Evolutionary conservation across 2,329 filamentous ascomycete genomes (phyloP).

Genomic region (Alternaria rosae): DNA sequence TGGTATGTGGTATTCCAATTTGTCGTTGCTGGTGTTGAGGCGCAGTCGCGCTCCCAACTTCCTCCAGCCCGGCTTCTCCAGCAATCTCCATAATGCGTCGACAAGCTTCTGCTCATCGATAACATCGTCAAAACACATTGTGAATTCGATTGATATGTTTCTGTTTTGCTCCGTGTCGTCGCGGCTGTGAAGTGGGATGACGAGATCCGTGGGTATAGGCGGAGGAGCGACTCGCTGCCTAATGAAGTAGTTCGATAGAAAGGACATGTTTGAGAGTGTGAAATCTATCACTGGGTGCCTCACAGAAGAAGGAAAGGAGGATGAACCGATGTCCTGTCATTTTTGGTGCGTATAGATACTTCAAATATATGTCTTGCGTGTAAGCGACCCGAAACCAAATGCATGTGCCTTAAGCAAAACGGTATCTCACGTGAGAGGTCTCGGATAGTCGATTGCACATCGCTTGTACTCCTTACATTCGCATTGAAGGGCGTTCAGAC

Average conservation of each 20-base stretch:
- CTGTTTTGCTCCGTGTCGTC: slow-evolving; percentile 21
- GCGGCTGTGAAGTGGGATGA: slow-evolving; percentile 26
- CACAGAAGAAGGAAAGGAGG: not conserved
- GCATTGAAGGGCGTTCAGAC: not conserved
- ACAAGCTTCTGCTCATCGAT: slow-evolving; percentile 54
- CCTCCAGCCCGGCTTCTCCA: slow-evolving; percentile 57
- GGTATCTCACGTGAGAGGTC: not conserved
- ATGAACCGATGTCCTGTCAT: not conserved
- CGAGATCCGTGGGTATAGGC: slow-evolving; percentile 28
- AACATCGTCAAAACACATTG: slow-evolving; percentile 57
- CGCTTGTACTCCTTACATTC: not conserved
- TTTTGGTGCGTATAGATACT: not conserved
- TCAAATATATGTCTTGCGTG: not conserved
- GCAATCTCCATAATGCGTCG: slow-evolving; percentile 46
- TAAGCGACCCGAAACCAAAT: not conserved
- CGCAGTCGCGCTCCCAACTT: slow-evolving; percentile 57
- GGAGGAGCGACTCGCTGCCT: slow-evolving; percentile 13
- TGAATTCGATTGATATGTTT: slow-evolving; percentile 24
- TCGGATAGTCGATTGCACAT: not conserved
- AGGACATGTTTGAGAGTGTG: slow-evolving; percentile 8
- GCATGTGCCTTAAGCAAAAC: not conserved
- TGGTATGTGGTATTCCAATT: slow-evolving; percentile 55
- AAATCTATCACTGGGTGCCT: not conserved
- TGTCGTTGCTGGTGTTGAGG: slow-evolving; percentile 41
- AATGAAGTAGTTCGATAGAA: slow-evolving; percentile 10